phyloP scores from a whole-genome alignment of 331 rosid genomes.

The Malus hybrid region DNA sequence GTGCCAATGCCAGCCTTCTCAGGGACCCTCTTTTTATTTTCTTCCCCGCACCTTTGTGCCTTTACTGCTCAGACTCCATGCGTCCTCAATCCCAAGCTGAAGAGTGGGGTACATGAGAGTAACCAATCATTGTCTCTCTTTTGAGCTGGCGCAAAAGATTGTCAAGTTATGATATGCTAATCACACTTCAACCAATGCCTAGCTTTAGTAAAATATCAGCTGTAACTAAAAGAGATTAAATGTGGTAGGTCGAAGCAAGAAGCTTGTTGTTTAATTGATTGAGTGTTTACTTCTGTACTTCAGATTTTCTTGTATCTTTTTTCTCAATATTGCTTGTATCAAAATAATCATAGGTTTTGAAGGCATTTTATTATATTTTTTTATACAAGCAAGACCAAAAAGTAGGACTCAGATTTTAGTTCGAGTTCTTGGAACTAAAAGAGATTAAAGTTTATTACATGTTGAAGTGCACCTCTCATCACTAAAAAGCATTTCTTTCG shows the following conservation, averaged over 20 bases:
- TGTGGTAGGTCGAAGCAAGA: no score
- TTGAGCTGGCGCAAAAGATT: conserved; percentile 5
- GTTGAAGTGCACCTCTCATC: background rate
- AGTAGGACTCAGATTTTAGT: background rate
- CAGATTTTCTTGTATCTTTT: no score
- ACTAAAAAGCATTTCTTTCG: background rate
- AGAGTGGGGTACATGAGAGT: conserved; percentile 17
- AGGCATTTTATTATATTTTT: background rate
- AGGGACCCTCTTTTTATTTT: conserved; percentile 7
- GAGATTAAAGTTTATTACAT: background rate
- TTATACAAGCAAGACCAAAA: background rate
- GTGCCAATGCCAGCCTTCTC: conserved; percentile 27
- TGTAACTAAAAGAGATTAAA: background rate
- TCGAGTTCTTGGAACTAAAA: background rate
- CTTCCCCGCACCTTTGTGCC: conserved; percentile 7
- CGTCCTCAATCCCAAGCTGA: conserved; percentile 23
- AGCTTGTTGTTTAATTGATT: no score
- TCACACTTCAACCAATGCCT: background rate
- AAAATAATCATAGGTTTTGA: background rate
- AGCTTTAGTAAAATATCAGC: background rate
- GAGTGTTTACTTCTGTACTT: background rate
- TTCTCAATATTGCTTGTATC: background rate
- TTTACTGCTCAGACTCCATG: conserved; percentile 23
- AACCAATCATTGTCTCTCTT: conserved; percentile 18
- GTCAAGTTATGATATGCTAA: conserved; percentile 2